A percentile compares a stretch with the other conserved stretches of the same genome.
Evolutionary conservation across 78 protist genomes (phyloP).

Genomic region (Andalucia godoyi): DNA sequence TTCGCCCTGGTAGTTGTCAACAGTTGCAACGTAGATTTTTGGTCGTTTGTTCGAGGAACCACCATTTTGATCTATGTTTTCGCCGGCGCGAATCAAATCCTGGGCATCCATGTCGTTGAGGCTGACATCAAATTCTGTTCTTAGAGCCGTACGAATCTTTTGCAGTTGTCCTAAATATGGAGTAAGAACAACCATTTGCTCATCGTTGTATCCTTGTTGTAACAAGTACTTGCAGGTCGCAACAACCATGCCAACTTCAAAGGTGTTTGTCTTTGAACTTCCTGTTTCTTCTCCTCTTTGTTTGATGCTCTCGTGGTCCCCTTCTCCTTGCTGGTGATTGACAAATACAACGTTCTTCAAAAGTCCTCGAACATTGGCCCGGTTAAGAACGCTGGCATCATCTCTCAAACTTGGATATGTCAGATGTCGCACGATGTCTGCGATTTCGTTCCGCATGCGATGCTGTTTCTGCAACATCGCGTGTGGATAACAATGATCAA

Average conservation of each 20-base stretch:
- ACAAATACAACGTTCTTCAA: background rate
- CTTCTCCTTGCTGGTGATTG: too few relatives aligned
- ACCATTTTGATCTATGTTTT: too few relatives aligned
- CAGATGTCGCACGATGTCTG: slow-evolving; percentile 15
- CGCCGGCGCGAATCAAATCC: background rate
- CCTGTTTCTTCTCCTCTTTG: background rate
- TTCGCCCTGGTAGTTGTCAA: slow-evolving; percentile 52
- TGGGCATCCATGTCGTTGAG: background rate
- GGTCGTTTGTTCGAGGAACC: too few relatives aligned
- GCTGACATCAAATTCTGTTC: too few relatives aligned
- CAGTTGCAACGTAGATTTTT: slow-evolving; percentile 27
- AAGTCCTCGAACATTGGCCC: background rate
- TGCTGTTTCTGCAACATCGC: slow-evolving; percentile 38
- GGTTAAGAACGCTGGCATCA: background rate
- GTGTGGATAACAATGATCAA: background rate
- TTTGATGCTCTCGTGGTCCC: background rate
- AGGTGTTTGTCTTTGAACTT: slow-evolving; percentile 6
- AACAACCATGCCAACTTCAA: background rate
- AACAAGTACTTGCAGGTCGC: background rate
- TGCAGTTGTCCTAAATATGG: slow-evolving; percentile 63
- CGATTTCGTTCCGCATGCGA: slow-evolving; percentile 71
- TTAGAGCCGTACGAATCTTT: background rate
- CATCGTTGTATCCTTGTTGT: background rate
- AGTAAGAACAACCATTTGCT: slow-evolving; percentile 40
- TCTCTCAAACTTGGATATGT: background rate